Evolutionary conservation across 352 stramenopile genomes (phyloP), one percentile per base, ranked within the genome.

Genomic region (Phytophthora agathidicida): DNA sequence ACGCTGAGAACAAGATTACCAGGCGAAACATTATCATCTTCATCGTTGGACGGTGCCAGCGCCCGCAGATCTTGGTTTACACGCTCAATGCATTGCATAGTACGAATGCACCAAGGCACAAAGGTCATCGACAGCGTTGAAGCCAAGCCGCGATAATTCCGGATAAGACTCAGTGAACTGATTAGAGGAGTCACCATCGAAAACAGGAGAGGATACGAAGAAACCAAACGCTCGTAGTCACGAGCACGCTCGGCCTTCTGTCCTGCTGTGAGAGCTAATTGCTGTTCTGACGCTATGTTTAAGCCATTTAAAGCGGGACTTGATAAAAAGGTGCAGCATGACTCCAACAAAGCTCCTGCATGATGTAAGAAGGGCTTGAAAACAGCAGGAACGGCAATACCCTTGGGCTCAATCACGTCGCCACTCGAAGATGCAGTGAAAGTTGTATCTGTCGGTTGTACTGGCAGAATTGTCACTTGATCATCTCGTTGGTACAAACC

Each of bases 401-500:
- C 65, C 33, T 75, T 85, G 5, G 53, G 43, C 24, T 73, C 51
- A 17, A 72, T 56, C 7, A 50, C 20, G 7, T 78, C 60, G 22
- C 73, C 65, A 28, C 35, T 55, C 14, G 28, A 26, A 37, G 70
- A 63, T 23, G 42, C 48, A 7, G 57, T 59, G 62, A 71, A 71
- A 13, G 53, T 47, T 8, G 53, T 64, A 43, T 77, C 58, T 10
- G 56, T 77, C 3, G 71, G 69, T 50, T 80, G 77, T 8, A 93
- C 75, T 11, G 83, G 83, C 27, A 93, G 44, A 39, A 96, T 89
- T 14, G 88, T 96, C 7, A 96, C 86, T 68, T 94, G 83, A 52
- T 96, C 88, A 61, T 95, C 88, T 26, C 86, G 76, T 60, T 96
- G 88, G 39, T 96, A 96, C 31, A 96, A 59, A 22, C 86, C 88